phyloP scores from a whole-genome alignment of 768 basidiomycete species.

The Panaeolus cyanescens region DNA sequence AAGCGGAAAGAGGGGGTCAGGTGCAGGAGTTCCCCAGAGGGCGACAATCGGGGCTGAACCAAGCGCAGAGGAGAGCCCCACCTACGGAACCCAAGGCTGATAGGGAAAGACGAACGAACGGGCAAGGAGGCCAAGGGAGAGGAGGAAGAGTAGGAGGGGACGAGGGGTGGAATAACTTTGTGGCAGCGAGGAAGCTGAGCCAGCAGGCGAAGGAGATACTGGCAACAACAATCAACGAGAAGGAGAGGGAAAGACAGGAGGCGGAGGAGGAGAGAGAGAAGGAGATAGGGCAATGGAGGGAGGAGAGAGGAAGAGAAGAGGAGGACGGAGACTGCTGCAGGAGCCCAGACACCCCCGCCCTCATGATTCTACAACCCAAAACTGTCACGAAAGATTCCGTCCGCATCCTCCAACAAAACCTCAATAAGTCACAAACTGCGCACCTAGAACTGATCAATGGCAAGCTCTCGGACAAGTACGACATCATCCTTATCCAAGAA shows the following conservation, averaged over 20 bases:
- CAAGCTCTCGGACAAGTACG: conserved; percentile 5
- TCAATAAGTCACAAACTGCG: conserved; percentile 7
- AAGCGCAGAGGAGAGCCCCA: not conserved
- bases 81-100: not conserved
- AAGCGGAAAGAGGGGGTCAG: too few relatives aligned
- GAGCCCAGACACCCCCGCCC: too few relatives aligned
- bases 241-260: too few relatives aligned
- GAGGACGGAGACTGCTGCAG: not conserved
- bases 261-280: not conserved
- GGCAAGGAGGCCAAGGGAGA: not conserved
- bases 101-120: not conserved
- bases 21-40: too few relatives aligned
- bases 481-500: conserved; percentile 21
- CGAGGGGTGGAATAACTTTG: not conserved
- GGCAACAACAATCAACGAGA: too few relatives aligned
- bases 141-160: too few relatives aligned
- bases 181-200: not conserved
- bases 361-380: too few relatives aligned
- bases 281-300: not conserved
- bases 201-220: not conserved
- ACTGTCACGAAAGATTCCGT: too few relatives aligned
- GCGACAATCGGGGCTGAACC: not conserved
- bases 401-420: not conserved
- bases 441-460: conserved; percentile 16
- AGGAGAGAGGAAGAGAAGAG: not conserved